These are phyloP conservation scores for Colletotrichum phormii DNA, from an alignment of 2,329 filamentous ascomycete genomes.

Conservation along the genomic window DNA sequence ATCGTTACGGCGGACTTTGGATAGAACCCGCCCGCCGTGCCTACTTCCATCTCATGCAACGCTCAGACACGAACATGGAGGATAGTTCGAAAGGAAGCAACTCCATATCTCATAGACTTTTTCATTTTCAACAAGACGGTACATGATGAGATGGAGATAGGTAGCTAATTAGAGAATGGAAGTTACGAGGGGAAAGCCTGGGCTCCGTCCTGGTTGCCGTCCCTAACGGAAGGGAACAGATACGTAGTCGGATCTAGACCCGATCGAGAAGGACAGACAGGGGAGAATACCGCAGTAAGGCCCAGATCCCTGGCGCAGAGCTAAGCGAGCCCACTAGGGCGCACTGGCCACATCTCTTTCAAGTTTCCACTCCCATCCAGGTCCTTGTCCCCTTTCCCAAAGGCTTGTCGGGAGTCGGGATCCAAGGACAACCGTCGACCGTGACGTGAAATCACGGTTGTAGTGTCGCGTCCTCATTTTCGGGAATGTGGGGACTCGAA, in stretches of 20 bases:
- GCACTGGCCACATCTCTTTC: constrained; percentile 9
- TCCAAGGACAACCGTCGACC: not conserved
- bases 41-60: not conserved
- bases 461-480: constrained; percentile 1
- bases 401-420: constrained; percentile 13
- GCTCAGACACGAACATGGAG: not conserved
- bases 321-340: constrained; percentile 1
- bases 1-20: not conserved
- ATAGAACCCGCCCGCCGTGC: not conserved
- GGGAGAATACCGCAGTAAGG: not conserved
- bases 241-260: not conserved
- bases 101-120: not conserved
- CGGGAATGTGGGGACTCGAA: constrained; percentile 24
- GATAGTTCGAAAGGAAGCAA: not conserved
- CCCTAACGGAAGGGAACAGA: not conserved
- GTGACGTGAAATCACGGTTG: not conserved
- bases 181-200: too few species aligned
- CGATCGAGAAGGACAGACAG: not conserved
- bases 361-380: not conserved
- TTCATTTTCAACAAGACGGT: not conserved
- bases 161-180: not conserved
- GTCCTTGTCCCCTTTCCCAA: not conserved
- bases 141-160: not conserved
- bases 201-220: not conserved
- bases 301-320: constrained; percentile 21